Evolutionary conservation across 208 protist genomes (phyloP).

Genomic region (Naegleria fowleri): DNA sequence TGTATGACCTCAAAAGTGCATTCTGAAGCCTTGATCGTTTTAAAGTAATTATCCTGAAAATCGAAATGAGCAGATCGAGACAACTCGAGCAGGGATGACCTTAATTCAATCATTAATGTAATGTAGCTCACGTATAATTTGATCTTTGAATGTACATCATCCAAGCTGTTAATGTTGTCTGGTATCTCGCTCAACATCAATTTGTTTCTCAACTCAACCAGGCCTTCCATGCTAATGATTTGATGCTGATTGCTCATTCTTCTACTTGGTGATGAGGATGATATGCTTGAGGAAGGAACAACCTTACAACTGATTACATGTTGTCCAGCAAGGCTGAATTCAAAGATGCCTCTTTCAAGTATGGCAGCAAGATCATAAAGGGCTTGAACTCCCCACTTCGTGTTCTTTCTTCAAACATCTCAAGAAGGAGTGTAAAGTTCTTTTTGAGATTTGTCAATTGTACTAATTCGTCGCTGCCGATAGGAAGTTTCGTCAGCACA

Average conservation of each 20-base stretch:
- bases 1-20: neutral
- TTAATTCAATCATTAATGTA: neutral
- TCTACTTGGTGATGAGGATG: neutral
- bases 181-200: conserved; percentile 18
- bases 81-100: neutral
- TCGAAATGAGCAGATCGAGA: neutral
- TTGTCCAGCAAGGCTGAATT: neutral
- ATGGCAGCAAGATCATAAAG: conserved; percentile 10
- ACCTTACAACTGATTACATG: neutral
- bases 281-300: neutral
- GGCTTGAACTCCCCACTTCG: neutral
- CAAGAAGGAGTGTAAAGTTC: neutral
- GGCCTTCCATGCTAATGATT: neutral
- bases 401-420: conserved; percentile 17
- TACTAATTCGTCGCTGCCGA: neutral
- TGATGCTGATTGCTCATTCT: neutral
- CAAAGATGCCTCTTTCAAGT: neutral
- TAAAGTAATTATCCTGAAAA: neutral
- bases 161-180: neutral
- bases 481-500: neutral
- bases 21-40: neutral
- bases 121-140: neutral
- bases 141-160: neutral
- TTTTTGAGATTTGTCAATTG: neutral
- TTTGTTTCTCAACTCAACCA: neutral